Evolutionary conservation across 305 asterid genomes (phyloP).

Genomic region (Caryopteris hybrid): DNA sequence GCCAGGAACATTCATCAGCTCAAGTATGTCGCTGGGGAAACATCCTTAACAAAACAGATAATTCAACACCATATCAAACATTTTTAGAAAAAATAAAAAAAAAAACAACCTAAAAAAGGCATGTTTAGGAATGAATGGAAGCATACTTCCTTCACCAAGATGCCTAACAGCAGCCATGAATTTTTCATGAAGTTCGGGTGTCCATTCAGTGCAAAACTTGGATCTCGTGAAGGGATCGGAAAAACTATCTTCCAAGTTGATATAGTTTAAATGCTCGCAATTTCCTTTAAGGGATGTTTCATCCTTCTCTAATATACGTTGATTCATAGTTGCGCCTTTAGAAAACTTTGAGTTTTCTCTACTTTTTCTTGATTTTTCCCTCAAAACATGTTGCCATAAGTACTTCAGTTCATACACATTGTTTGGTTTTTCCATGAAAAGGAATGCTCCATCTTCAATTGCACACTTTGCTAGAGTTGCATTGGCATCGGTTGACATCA

Average conservation of each 20-base stretch:
- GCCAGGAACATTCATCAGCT: slow-evolving; percentile 54
- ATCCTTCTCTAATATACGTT: not conserved
- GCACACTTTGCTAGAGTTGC: slow-evolving; percentile 14
- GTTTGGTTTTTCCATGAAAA: no score
- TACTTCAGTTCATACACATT: no score
- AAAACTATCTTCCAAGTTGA: not conserved
- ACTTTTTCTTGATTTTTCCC: no score
- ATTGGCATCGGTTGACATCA: slow-evolving; percentile 22
- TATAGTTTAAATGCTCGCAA: not conserved
- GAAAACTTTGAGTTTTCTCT: no score
- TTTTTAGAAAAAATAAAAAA: no score
- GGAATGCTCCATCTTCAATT: no score
- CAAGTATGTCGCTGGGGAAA: slow-evolving; percentile 42
- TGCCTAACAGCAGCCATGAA: slow-evolving; percentile 28
- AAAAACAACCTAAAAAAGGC: no score
- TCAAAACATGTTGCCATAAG: no score
- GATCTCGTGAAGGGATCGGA: no score
- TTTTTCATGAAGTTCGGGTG: slow-evolving; percentile 34
- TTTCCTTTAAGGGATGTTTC: not conserved
- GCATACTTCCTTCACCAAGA: no score
- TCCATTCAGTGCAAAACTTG: slow-evolving; percentile 32
- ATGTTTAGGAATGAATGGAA: no score
- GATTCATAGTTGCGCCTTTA: not conserved
- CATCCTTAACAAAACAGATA: slow-evolving; percentile 27
- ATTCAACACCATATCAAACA: no score